Base-by-base conservation (phyloP, 768 basidiomycete genomes). In the Tylopilus plumbeoviolaceoides region DNA sequence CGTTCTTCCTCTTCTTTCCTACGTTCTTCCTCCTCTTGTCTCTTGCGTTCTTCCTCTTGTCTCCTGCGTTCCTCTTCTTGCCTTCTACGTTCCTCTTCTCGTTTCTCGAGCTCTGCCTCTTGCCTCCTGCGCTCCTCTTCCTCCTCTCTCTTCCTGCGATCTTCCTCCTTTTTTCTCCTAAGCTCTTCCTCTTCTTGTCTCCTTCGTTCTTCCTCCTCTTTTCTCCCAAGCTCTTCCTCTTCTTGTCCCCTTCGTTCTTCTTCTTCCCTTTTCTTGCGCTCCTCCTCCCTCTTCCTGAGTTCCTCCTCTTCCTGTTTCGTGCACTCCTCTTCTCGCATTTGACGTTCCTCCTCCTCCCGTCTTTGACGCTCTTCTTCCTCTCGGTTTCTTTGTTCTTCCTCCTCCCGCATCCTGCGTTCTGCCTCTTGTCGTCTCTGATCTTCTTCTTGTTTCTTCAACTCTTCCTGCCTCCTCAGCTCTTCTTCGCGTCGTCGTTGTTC, bases 241-340 rank as follows among this genome's bases (percentile, higher is more conserved):
- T 3, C n/a, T n/a, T n/a, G n/a, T n/a, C n/a, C n/a, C n/a, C n/a
- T n/a, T n/a, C 23, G 23, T 23, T 3, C 23, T 23, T 23, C 23
- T 23, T 23, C 23, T 23, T 23, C 25, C 44, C 35, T 69, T 47
- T 39, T 54, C 55, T 2, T 47, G 55, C 30, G 59, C 56, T 11
- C 65, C 53, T 77, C n/a, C n/a, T n/a, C n/a, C n/a, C 74, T 76
- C 12, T 56, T 64, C 50, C 75, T 74, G 44, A 74, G 74, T 3
- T 76, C 73, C 31, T 72, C 76, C 44, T 75, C 73, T 57, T 63
- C 59, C 62, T 71, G 50, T 18, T 14, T 33, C 11, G 12, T 47
- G 4, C 2, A 15, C 5, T 44, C 46, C 30, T 48, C 38, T 38
- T 48, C 38, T 38, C n/a, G 38, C 18, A 27, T 35, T 50, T 39